phyloP scores from a whole-genome alignment of 2,329 filamentous ascomycete species.

The Diaporthe nobilis region DNA sequence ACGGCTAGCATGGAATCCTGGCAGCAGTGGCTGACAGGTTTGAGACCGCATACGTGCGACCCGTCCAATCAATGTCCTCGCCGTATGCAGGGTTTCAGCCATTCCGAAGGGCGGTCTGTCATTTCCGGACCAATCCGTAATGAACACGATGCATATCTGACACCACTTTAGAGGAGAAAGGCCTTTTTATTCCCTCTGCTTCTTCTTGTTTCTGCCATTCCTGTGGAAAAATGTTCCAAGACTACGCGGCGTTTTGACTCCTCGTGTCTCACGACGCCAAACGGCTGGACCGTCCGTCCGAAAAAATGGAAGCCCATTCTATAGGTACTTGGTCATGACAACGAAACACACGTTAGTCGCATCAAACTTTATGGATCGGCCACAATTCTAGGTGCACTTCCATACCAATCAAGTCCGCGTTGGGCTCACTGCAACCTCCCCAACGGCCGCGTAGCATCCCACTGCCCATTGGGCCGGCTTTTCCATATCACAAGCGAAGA shows the following conservation, averaged over 20 bases:
- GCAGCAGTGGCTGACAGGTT: conserved; percentile 31
- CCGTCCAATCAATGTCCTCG: conserved; percentile 25
- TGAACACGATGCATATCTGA: conserved; percentile 37
- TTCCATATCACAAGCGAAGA: conserved; percentile 16
- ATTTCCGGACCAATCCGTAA: conserved; percentile 36
- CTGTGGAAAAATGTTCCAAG: not conserved
- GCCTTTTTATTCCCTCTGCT: conserved; percentile 10
- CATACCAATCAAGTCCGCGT: not conserved
- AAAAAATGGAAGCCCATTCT: not conserved
- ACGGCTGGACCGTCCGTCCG: not conserved
- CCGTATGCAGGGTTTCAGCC: conserved; percentile 34
- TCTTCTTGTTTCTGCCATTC: conserved; percentile 23
- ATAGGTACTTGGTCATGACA: conserved; percentile 23
- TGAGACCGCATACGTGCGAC: conserved; percentile 26
- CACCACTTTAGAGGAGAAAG: conserved; percentile 29
- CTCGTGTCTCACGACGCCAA: conserved; percentile 24
- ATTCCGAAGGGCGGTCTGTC: conserved; percentile 35
- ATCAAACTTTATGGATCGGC: conserved; percentile 19
- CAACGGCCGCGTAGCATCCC: conserved; percentile 16
- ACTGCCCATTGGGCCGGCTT: conserved; percentile 11
- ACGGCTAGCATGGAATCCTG: conserved; percentile 25
- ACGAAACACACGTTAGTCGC: conserved; percentile 23
- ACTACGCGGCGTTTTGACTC: conserved; percentile 20
- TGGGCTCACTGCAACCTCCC: not conserved
- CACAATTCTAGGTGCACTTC: not conserved